Conservation (phyloP, 768 basidiomycete genomes). For the Lentinula detonsa region DNA sequence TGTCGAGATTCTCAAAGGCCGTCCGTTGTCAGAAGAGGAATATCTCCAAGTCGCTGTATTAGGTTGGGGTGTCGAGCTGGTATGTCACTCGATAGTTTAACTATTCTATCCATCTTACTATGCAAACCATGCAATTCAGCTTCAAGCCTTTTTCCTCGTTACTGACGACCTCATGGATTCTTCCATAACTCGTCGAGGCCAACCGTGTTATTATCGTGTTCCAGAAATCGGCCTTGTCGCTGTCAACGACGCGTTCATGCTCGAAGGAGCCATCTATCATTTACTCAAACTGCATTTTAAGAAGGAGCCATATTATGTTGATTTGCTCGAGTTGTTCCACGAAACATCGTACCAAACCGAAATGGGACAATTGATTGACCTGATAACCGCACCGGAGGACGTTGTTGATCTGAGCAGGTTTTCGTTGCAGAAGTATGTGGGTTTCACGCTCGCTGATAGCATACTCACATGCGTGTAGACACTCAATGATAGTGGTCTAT, state of each 20-base stretch:
- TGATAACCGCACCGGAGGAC: constrained; percentile 94
- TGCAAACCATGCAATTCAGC: constrained; percentile 31
- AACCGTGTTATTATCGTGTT: constrained; percentile 89
- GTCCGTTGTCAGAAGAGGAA: constrained; percentile 71
- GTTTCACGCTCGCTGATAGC: background rate
- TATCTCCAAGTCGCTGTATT: constrained; percentile 85
- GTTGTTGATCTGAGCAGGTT: constrained; percentile 83
- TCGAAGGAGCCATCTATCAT: constrained; percentile 89
- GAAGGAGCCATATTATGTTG: constrained; percentile 73
- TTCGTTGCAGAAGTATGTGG: constrained; percentile 71
- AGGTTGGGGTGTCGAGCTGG: constrained; percentile 95
- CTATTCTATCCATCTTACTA: background rate
- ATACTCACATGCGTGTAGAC: constrained; percentile 37
- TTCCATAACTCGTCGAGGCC: constrained; percentile 88
- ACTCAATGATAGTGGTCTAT: constrained; percentile 90
- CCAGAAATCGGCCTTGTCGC: constrained; percentile 72
- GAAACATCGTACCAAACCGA: constrained; percentile 91
- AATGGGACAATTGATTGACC: constrained; percentile 92
- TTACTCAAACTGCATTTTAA: constrained; percentile 87
- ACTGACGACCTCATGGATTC: constrained; percentile 97
- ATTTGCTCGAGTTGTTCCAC: constrained; percentile 88
- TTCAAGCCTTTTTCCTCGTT: constrained; percentile 97
- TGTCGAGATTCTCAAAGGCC: constrained; percentile 79
- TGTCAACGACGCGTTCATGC: constrained; percentile 96
- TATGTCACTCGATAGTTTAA: constrained; percentile 31